Percentiles rank a stretch among this genome's conserved stretches.
Conservation (phyloP, 768 basidiomycete species). For the Tulasnella sp. region DNA sequence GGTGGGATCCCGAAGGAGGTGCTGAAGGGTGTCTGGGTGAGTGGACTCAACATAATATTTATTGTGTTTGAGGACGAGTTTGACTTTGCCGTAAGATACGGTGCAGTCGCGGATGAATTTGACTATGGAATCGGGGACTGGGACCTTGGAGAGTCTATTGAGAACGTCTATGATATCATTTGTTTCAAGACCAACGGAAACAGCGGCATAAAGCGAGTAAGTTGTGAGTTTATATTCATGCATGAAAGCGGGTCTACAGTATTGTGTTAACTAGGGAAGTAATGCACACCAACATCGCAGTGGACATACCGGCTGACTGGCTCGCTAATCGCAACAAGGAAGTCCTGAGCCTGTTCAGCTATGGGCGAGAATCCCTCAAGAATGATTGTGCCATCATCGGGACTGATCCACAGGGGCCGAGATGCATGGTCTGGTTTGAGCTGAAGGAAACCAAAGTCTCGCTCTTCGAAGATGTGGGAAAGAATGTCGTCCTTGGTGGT, state of each 20-base stretch:
- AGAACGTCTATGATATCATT: constrained; percentile 96
- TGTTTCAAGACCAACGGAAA: constrained; percentile 94
- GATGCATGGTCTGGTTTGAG: constrained; percentile 84
- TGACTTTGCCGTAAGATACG: constrained; percentile 93
- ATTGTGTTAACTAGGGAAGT: constrained; percentile 17
- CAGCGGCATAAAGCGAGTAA: constrained; percentile 95
- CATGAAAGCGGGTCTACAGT: constrained; percentile 78
- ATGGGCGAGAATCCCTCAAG: constrained; percentile 96
- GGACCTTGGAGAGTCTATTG: constrained; percentile 79
- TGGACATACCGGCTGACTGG: constrained; percentile 86
- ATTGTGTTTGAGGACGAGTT: constrained; percentile 95
- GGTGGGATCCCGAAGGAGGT: constrained; percentile 69
- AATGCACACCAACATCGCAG: constrained; percentile 18
- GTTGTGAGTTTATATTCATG: constrained; percentile 99
- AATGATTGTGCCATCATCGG: constrained; percentile 84
- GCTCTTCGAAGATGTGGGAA: constrained; percentile 40
- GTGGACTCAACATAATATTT: constrained; percentile 94
- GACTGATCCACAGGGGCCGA: constrained; percentile 92
- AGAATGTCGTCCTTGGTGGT: constrained; percentile 11
- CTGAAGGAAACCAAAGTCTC: constrained; percentile 76
- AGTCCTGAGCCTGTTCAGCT: constrained; percentile 96
- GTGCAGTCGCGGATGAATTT: constrained; percentile 87
- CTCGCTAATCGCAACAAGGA: constrained; percentile 94
- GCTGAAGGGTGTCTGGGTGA: constrained; percentile 84
- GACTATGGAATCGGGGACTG: constrained; percentile 77